Evolutionary conservation across 2,329 filamentous ascomycete species (phyloP).

Genomic region (Cytospora piceae): DNA sequence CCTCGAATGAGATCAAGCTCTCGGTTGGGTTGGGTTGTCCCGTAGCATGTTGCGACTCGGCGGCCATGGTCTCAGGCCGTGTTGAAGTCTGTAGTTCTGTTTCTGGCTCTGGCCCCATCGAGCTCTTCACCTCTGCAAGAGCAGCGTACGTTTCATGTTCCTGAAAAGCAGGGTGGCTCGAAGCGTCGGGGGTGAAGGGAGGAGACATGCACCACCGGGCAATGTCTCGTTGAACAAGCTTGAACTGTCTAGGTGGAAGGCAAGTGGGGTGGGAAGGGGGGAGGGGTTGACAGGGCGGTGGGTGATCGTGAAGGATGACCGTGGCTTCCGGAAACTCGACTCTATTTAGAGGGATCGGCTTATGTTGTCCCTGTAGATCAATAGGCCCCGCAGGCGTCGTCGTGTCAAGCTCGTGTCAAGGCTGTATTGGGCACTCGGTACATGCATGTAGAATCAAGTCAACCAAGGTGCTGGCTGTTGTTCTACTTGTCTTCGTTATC

Average conservation of each 20-base stretch:
- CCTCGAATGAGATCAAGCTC: conserved; percentile 23
- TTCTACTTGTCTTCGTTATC: background rate
- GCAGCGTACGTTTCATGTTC: conserved; percentile 24
- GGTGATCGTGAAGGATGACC: background rate
- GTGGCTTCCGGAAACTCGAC: background rate
- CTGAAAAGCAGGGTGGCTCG: conserved; percentile 21
- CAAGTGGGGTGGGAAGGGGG: background rate
- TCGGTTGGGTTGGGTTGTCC: conserved; percentile 15
- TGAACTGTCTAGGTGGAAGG: conserved; percentile 3
- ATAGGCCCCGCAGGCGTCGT: background rate
- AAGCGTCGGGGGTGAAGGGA: conserved; percentile 21
- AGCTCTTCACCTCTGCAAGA: conserved; percentile 28
- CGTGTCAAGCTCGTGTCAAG: conserved; percentile 2
- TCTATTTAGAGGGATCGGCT: background rate
- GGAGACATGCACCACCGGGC: conserved; percentile 28
- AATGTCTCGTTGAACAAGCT: conserved; percentile 9
- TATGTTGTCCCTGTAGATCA: conserved; percentile 1
- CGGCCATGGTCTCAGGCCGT: conserved; percentile 17
- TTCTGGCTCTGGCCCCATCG: conserved; percentile 26
- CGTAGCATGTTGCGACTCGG: conserved; percentile 13
- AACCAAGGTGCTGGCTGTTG: background rate
- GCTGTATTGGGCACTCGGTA: background rate
- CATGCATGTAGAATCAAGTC: background rate
- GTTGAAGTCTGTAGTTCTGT: conserved; percentile 22
- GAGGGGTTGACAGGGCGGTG: background rate